These are phyloP conservation scores for Bidens hawaiensis DNA, from an alignment of 140 eudicot genomes.

Conservation along the genomic window DNA sequence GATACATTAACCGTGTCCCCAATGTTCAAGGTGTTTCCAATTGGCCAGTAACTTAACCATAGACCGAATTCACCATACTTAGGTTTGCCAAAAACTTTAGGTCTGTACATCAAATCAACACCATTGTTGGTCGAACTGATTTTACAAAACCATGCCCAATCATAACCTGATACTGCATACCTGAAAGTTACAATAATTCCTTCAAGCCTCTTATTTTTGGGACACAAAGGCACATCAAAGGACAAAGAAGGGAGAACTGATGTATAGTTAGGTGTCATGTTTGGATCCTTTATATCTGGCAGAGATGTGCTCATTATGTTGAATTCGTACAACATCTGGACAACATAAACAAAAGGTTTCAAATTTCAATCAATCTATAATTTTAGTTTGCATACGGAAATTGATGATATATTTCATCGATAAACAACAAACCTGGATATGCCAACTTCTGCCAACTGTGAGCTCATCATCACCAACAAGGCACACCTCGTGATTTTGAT, in stretches of 20 bases:
- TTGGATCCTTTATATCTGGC: constrained; percentile 15
- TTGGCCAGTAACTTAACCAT: too few species aligned
- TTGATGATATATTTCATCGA: neutral
- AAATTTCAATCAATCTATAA: neutral
- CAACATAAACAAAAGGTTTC: neutral
- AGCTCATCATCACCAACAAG: too few species aligned
- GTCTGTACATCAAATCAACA: too few species aligned
- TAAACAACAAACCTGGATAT: constrained; percentile 17
- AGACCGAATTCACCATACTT: too few species aligned
- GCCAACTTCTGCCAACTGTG: constrained; percentile 9
- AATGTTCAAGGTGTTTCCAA: too few species aligned
- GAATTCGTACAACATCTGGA: constrained; percentile 30
- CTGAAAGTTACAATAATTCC: neutral
- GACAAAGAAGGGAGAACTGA: constrained; percentile 1
- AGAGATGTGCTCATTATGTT: constrained; percentile 21
- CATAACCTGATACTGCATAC: neutral
- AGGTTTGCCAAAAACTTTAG: too few species aligned
- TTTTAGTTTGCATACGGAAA: neutral
- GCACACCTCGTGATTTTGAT: too few species aligned
- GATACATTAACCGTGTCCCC: neutral
- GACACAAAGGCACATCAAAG: neutral
- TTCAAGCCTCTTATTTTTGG: neutral
- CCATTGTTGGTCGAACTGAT: too few species aligned
- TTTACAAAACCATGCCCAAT: neutral
- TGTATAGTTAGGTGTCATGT: neutral